These are phyloP conservation scores for Metarhizium brunneum DNA, from an alignment of 2,329 filamentous ascomycete genomes.

Conservation along the genomic window DNA sequence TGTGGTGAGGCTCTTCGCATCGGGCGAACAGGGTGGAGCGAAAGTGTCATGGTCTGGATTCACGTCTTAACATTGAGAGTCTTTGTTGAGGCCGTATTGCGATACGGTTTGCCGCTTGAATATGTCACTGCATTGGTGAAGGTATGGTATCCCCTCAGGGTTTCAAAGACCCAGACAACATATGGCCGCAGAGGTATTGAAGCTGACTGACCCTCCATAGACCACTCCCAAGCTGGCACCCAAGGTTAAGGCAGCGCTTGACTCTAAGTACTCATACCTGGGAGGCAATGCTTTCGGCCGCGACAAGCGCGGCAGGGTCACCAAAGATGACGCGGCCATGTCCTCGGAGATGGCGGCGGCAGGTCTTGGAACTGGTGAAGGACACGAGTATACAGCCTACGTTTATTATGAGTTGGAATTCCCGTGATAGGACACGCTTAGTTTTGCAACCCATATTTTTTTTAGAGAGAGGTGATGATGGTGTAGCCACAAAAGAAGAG, in stretches of 20 bases:
- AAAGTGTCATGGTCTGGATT: slow-evolving; percentile 92
- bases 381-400: slow-evolving; percentile 85
- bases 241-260: slow-evolving; percentile 70
- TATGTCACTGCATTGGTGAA: slow-evolving; percentile 79
- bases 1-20: slow-evolving; percentile 87
- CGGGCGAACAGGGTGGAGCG: slow-evolving; percentile 86
- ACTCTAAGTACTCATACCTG: slow-evolving; percentile 80
- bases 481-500: not conserved
- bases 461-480: not conserved
- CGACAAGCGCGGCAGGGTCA: slow-evolving; percentile 87
- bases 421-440: slow-evolving; percentile 20
- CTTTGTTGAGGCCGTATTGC: slow-evolving; percentile 95
- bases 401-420: slow-evolving; percentile 96
- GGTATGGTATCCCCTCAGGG: slow-evolving; percentile 42
- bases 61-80: slow-evolving; percentile 86
- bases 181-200: not conserved
- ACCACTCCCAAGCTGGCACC: slow-evolving; percentile 73
- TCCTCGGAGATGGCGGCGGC: slow-evolving; percentile 78
- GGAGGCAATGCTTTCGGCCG: slow-evolving; percentile 89
- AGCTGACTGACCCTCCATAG: slow-evolving; percentile 32
- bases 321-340: slow-evolving; percentile 75
- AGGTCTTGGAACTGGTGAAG: slow-evolving; percentile 57
- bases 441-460: not conserved
- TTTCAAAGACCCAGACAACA: not conserved
- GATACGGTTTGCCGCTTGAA: slow-evolving; percentile 85